These are phyloP conservation scores for Pseudotulostoma volvatum DNA, from an alignment of 495 filamentous ascomycete genomes.

Conservation along the genomic window DNA sequence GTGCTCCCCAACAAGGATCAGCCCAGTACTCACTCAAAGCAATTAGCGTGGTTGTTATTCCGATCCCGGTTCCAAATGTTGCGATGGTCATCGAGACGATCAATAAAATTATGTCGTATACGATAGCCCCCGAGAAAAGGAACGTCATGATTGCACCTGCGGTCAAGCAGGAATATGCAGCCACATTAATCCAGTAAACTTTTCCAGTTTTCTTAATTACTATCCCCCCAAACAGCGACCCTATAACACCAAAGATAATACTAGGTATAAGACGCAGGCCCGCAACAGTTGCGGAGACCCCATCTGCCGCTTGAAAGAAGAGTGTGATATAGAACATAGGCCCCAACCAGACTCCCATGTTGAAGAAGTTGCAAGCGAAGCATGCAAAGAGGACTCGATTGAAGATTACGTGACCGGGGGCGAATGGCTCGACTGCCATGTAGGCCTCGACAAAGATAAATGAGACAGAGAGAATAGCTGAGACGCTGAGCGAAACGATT, in stretches of 20 bases:
- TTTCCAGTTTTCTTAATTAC: slow-evolving; percentile 44
- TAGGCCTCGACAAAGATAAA: slow-evolving; percentile 54
- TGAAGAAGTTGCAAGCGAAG: slow-evolving; percentile 69
- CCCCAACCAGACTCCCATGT: slow-evolving; percentile 34
- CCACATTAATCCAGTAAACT: slow-evolving; percentile 1
- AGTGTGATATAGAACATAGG: slow-evolving; percentile 65
- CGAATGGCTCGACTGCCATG: slow-evolving; percentile 58
- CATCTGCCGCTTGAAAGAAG: slow-evolving; percentile 67
- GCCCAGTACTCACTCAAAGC: slow-evolving; percentile 41
- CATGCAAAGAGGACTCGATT: slow-evolving; percentile 52
- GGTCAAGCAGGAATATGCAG: slow-evolving; percentile 34
- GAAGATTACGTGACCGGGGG: slow-evolving; percentile 62
- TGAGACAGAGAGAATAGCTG: slow-evolving; percentile 31
- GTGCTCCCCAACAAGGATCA: slow-evolving; percentile 61
- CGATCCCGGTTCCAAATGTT: slow-evolving; percentile 47
- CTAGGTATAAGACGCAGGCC: slow-evolving; percentile 58
- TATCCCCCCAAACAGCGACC: slow-evolving; percentile 47
- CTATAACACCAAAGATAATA: slow-evolving; percentile 53
- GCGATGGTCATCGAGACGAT: slow-evolving; percentile 53
- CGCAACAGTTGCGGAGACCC: slow-evolving; percentile 50
- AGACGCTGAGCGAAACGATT: slow-evolving; percentile 48
- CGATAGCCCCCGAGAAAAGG: slow-evolving; percentile 49
- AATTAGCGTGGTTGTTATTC: slow-evolving; percentile 55
- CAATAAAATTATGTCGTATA: slow-evolving; percentile 51
- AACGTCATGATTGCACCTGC: slow-evolving; percentile 38